Evolutionary conservation across 1,284 basidiomycete species (phyloP), one percentile per base, ranked within the genome.

Genomic region (Cryptococcus neoformans): DNA sequence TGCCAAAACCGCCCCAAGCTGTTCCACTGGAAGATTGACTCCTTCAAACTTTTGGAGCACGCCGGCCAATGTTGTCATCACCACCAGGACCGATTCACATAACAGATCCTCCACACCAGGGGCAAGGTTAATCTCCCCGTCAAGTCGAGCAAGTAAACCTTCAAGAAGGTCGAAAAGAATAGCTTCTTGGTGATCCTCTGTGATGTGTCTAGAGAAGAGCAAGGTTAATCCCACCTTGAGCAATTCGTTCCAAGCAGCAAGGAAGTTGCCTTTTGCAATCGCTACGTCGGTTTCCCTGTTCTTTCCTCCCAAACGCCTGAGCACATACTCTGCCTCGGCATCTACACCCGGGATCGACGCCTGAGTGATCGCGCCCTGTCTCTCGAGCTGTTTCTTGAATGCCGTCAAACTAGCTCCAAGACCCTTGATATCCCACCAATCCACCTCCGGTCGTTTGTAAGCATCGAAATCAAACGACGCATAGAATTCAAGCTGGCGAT

Each of bases 111-210:
- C 83, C 0, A 91, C 89, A 1, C 85, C 81, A 50, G 88, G 85
- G 41, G 87, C 83, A 16, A 87, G 79, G 51, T 86, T 84, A 14
- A 56, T 81, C 62, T 36, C 84, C 8, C 46, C 46, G 16, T 12
- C 36, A 81, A 61, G 63, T 7, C 75, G 72, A 40, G 72, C 69
- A 2, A 81, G 67, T 11, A 93, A 79, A 17, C 89, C 85, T 59
- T 88, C 86, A 8, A 97, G 82, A 10, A 96, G 79, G 67, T 95
- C 92, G 62, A 95, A 91, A 2, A 95, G 80, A 78, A 94, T 87
- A 56, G 84, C 86, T 72, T 95, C 92, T 21, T 89, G 84, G 17
- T 84, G 84, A 62, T 91, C 88, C 58, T 87, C 84, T 0, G 89
- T 86, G 5, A 96, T 80, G 42, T 86, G 83, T 59, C 85, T 81